Evolutionary conservation across 257 asterid genomes (phyloP).

Genomic region (Euphrasia confusa): DNA sequence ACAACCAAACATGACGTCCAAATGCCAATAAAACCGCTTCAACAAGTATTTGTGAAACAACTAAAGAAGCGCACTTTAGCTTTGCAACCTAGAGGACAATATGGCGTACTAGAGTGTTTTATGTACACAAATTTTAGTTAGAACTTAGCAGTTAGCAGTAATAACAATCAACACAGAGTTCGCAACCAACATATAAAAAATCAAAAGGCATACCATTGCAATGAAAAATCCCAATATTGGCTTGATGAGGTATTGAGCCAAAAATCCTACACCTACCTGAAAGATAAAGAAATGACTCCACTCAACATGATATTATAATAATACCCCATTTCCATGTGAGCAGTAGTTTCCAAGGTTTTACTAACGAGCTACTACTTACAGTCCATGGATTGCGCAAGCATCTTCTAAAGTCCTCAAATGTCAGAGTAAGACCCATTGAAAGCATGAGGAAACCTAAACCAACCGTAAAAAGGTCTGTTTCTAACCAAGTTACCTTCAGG

Average conservation of each 20-base stretch:
- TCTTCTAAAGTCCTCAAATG: slow-evolving; percentile 84
- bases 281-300: slow-evolving; percentile 17
- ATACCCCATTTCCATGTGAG: slow-evolving; percentile 11
- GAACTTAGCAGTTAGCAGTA: background rate
- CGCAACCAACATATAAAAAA: background rate
- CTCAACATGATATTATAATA: slow-evolving; percentile 17
- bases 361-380: slow-evolving; percentile 45
- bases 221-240: slow-evolving; percentile 82
- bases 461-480: slow-evolving; percentile 82
- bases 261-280: slow-evolving; percentile 94
- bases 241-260: slow-evolving; percentile 83
- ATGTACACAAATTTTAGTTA: background rate
- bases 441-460: slow-evolving; percentile 99
- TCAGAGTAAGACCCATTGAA: slow-evolving; percentile 93
- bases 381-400: slow-evolving; percentile 98
- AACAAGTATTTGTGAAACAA: background rate
- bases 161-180: background rate
- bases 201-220: slow-evolving; percentile 57
- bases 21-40: background rate
- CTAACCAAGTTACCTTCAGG: slow-evolving; percentile 87
- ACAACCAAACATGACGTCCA: background rate
- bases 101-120: background rate
- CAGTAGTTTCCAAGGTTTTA: slow-evolving; percentile 9
- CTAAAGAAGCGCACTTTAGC: slow-evolving; percentile 8
- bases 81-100: slow-evolving; percentile 12